phyloP scores from a whole-genome alignment of 192 early-diverging fungal genomes.

The Polychytrium aggregatum region DNA sequence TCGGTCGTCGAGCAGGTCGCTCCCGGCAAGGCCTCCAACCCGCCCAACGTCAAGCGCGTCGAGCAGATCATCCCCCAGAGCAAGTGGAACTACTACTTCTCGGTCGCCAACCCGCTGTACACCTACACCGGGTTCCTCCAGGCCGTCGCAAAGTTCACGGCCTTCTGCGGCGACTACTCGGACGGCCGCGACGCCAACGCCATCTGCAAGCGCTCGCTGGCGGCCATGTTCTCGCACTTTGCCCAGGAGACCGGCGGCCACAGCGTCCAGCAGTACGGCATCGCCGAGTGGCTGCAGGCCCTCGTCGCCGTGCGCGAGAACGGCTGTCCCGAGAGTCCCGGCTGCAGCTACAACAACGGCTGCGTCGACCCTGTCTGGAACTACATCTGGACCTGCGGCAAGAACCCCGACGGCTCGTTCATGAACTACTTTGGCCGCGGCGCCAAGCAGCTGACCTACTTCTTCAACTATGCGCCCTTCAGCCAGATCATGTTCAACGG shows the following conservation, averaged over 20 bases:
- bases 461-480: conserved; percentile 1
- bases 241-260: conserved; percentile 4
- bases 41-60: conserved; percentile 3
- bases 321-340: conserved; percentile 1
- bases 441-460: conserved; percentile 4
- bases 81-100: conserved; percentile 10
- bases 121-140: too few species aligned
- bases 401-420: not conserved
- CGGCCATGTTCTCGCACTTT: conserved; percentile 6
- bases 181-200: not conserved
- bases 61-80: not conserved
- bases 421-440: conserved; percentile 3
- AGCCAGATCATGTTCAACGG: not conserved
- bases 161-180: conserved; percentile 1
- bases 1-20: not conserved
- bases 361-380: conserved; percentile 4
- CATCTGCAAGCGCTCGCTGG: conserved; percentile 1
- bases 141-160: conserved; percentile 1
- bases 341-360: conserved; percentile 7
- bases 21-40: conserved; percentile 3
- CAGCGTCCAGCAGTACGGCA: not conserved
- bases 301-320: not conserved
- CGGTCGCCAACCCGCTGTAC: not conserved
- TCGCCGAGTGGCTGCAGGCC: conserved; percentile 2
- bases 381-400: conserved; percentile 1